Percentiles rank a stretch among this genome's conserved stretches.
phyloP scores from a whole-genome alignment of 306 rosid species.

The Casuarina glauca region DNA sequence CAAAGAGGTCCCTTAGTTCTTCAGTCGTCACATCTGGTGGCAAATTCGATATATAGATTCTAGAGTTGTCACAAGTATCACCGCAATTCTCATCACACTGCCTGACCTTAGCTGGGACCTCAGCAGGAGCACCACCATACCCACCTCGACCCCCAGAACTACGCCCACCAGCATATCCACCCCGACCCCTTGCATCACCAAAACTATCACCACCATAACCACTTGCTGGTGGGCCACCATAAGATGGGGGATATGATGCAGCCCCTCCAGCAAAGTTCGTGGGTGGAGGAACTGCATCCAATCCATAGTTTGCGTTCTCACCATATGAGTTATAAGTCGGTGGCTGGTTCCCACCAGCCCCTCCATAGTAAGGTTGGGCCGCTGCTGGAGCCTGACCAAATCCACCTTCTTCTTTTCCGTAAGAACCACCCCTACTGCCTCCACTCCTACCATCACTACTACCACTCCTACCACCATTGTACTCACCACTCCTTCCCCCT shows the following conservation, averaged over 20 bases:
- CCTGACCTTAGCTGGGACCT: slow-evolving; percentile 73
- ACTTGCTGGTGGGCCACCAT: slow-evolving; percentile 61
- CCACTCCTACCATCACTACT: slow-evolving; percentile 54
- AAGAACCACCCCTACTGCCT: slow-evolving; percentile 71
- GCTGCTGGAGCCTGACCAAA: slow-evolving; percentile 67
- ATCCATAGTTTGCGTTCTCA: slow-evolving; percentile 64
- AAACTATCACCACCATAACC: slow-evolving; percentile 61
- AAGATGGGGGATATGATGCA: slow-evolving; percentile 78
- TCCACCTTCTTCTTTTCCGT: slow-evolving; percentile 79
- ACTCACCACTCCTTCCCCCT: slow-evolving; percentile 35
- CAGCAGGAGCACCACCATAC: slow-evolving; percentile 61
- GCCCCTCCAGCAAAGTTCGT: slow-evolving; percentile 86
- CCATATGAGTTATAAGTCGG: slow-evolving; percentile 54
- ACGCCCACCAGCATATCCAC: slow-evolving; percentile 54
- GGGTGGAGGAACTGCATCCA: slow-evolving; percentile 96
- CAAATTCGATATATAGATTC: slow-evolving; percentile 94
- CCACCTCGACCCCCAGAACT: slow-evolving; percentile 72
- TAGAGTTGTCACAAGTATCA: slow-evolving; percentile 88
- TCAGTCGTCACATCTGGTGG: slow-evolving; percentile 91
- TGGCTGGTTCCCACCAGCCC: slow-evolving; percentile 61
- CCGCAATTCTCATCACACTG: slow-evolving; percentile 90
- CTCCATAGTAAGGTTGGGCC: slow-evolving; percentile 55
- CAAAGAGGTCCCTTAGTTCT: slow-evolving; percentile 87
- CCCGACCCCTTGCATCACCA: slow-evolving; percentile 58
- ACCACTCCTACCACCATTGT: slow-evolving; percentile 34